A percentile compares a stretch with the other conserved stretches of the same genome.
phyloP scores from a whole-genome alignment of 495 filamentous ascomycete genomes.

The Talaromyces proteolyticus region DNA sequence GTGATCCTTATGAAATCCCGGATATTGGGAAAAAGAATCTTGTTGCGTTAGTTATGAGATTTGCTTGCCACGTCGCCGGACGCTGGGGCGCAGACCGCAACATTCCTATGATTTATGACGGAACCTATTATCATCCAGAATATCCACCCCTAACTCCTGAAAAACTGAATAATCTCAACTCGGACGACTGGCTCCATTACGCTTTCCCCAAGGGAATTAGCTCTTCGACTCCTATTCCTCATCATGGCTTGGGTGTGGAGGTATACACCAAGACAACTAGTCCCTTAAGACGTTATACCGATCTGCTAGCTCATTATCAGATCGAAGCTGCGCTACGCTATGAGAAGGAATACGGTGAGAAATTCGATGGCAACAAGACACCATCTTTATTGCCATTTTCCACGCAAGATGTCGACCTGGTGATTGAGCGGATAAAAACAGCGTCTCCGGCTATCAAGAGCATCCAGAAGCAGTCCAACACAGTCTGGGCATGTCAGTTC shows the following conservation, averaged over 20 bases:
- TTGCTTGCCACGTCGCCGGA: constrained; percentile 68
- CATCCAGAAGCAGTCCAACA: constrained; percentile 27
- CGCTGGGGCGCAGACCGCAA: constrained; percentile 66
- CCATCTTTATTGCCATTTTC: constrained; percentile 57
- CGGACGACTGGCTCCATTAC: constrained; percentile 23
- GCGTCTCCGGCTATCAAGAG: constrained; percentile 18
- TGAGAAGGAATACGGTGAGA: constrained; percentile 51
- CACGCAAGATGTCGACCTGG: constrained; percentile 43
- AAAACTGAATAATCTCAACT: constrained; percentile 27
- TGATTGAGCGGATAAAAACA: constrained; percentile 20
- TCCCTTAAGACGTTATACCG: constrained; percentile 76
- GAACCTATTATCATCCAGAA: constrained; percentile 55
- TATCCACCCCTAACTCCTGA: constrained; percentile 33
- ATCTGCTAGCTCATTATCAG: constrained; percentile 87
- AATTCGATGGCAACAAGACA: constrained; percentile 38
- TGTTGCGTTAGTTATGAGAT: constrained; percentile 65
- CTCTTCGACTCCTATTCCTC: constrained; percentile 43
- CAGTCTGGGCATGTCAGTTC: constrained; percentile 63
- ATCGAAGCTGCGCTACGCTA: constrained; percentile 75
- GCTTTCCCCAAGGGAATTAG: constrained; percentile 44
- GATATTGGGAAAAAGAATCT: constrained; percentile 36
- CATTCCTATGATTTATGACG: constrained; percentile 75
- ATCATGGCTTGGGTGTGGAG: constrained; percentile 57
- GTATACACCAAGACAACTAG: constrained; percentile 78
- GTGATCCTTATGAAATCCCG: constrained; percentile 32